These are phyloP conservation scores for Fistulina hepatica DNA, from an alignment of 1,284 basidiomycete genomes.

Conservation along the genomic window DNA sequence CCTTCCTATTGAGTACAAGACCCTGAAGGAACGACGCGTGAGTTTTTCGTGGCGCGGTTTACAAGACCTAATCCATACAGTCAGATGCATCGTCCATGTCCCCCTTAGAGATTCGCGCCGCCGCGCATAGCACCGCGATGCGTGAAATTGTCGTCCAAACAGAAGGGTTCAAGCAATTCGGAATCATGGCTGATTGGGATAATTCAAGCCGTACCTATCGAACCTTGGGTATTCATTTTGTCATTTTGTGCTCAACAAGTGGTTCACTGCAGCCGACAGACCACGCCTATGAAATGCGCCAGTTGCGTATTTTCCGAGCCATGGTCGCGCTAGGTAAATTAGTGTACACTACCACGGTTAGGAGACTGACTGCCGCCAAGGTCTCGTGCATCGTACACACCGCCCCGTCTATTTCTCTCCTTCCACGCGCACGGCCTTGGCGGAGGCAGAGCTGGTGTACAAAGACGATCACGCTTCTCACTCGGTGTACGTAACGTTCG, in stretches of 20 bases:
- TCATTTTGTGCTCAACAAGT: background rate
- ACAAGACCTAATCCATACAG: constrained; percentile 20
- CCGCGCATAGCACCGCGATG: constrained; percentile 67
- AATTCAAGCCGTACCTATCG: constrained; percentile 64
- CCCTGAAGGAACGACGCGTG: constrained; percentile 67
- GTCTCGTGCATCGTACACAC: constrained; percentile 77
- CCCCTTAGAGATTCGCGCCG: constrained; percentile 58
- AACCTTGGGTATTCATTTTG: constrained; percentile 61
- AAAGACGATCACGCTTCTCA: constrained; percentile 82
- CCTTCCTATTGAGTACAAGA: constrained; percentile 92
- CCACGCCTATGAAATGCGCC: constrained; percentile 79
- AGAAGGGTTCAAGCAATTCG: constrained; percentile 73
- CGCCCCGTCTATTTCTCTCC: constrained; percentile 95
- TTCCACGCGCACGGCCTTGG: constrained; percentile 87
- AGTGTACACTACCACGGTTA: background rate
- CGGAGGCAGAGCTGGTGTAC: constrained; percentile 92
- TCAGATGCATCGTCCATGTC: constrained; percentile 41
- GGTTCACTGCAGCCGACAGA: constrained; percentile 61
- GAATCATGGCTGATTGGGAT: constrained; percentile 91
- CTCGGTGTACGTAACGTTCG: constrained; percentile 81
- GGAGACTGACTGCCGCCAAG: constrained; percentile 25
- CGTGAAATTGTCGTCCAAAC: constrained; percentile 73
- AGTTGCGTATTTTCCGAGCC: constrained; percentile 76
- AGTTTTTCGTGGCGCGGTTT: constrained; percentile 15
- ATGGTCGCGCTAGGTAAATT: constrained; percentile 77